A percentile compares a stretch with the other conserved stretches of the same genome.
phyloP scores from a whole-genome alignment of 2,329 filamentous ascomycete species.

The Cercospora sojina region DNA sequence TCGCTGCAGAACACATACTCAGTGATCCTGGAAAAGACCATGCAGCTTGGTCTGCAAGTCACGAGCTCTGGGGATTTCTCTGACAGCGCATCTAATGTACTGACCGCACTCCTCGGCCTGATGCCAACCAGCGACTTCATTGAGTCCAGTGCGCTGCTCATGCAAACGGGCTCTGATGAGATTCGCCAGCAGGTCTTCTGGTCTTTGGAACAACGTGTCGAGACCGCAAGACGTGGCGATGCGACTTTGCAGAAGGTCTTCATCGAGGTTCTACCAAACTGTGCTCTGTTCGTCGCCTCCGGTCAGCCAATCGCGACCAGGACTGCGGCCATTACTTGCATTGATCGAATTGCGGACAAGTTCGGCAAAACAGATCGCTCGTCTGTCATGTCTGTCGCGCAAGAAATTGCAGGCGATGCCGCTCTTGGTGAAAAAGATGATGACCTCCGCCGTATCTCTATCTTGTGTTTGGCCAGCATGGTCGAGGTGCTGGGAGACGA shows the following conservation, averaged over 20 bases:
- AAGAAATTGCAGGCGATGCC: slow-evolving; percentile 71
- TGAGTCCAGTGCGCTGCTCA: slow-evolving; percentile 77
- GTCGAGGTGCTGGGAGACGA: slow-evolving; percentile 84
- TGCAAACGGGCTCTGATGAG: slow-evolving; percentile 72
- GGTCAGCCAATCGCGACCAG: slow-evolving; percentile 73
- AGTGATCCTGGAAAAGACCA: slow-evolving; percentile 43
- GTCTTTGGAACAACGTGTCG: slow-evolving; percentile 77
- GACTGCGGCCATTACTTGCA: slow-evolving; percentile 80
- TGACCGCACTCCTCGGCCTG: slow-evolving; percentile 78
- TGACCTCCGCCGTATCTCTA: slow-evolving; percentile 75
- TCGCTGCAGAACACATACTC: slow-evolving; percentile 32
- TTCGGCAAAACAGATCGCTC: slow-evolving; percentile 90
- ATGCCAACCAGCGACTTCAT: slow-evolving; percentile 86
- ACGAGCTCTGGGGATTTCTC: slow-evolving; percentile 44
- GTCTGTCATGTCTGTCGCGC: slow-evolving; percentile 71
- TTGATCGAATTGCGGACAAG: slow-evolving; percentile 90
- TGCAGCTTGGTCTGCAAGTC: slow-evolving; percentile 62
- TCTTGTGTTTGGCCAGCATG: slow-evolving; percentile 84
- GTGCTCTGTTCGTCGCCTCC: slow-evolving; percentile 69
- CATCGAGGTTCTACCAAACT: slow-evolving; percentile 37
- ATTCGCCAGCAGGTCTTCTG: slow-evolving; percentile 74
- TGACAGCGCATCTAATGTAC: slow-evolving; percentile 60
- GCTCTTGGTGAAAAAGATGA: slow-evolving; percentile 74
- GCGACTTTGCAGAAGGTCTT: slow-evolving; percentile 70
- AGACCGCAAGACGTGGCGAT: slow-evolving; percentile 69